A percentile compares a stretch with the other conserved stretches of the same genome.
phyloP scores from a whole-genome alignment of 2,329 filamentous ascomycete genomes.

The Truncatella angustata region DNA sequence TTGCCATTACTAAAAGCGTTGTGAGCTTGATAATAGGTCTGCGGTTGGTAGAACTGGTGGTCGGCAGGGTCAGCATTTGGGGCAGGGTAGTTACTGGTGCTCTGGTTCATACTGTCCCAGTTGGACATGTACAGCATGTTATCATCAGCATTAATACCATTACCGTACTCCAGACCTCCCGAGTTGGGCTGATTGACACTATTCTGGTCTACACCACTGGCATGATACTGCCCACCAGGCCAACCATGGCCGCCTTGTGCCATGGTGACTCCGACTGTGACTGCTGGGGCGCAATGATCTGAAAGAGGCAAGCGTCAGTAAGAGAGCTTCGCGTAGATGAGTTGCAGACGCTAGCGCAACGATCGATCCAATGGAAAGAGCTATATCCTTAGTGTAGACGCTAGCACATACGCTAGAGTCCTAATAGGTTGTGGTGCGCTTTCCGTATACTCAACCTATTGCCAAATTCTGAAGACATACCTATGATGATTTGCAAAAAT shows the following conservation, averaged over 20 bases:
- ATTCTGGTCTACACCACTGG: background rate
- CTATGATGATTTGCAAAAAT: no score
- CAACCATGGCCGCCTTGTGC: constrained; percentile 11
- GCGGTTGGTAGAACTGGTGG: constrained; percentile 2
- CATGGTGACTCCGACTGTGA: background rate
- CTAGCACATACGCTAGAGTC: no score
- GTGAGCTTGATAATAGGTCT: background rate
- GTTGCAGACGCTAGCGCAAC: no score
- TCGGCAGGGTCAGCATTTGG: background rate
- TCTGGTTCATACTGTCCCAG: background rate
- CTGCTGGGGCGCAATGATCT: no score
- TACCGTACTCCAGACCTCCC: background rate
- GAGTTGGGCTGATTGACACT: background rate
- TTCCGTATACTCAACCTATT: no score
- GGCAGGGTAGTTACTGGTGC: background rate
- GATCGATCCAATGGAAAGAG: no score
- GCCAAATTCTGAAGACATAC: no score
- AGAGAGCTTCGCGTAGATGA: no score
- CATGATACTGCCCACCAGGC: constrained; percentile 10
- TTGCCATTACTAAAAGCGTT: background rate
- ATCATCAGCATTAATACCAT: background rate
- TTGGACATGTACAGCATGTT: constrained; percentile 1
- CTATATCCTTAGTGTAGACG: no score
- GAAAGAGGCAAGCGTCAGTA: no score
- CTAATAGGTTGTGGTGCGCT: no score